Evolutionary conservation across 371 early-diverging fungal genomes (phyloP), one percentile per base, ranked within the genome.

Genomic region (Haplosporangium sp.): DNA sequence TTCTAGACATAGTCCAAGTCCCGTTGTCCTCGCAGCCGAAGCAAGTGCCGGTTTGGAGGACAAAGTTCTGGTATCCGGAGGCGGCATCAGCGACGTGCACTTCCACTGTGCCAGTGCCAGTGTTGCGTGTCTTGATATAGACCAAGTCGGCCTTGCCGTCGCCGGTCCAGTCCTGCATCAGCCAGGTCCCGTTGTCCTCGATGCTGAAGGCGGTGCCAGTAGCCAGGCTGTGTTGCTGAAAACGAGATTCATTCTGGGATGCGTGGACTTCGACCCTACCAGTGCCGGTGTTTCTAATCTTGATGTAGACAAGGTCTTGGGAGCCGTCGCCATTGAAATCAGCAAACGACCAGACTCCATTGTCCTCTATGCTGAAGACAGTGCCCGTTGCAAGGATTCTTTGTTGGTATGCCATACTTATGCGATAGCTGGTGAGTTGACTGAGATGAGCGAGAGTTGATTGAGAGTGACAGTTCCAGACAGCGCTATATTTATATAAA

Each of bases 111-210:
- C 43, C 54, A 53, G 62, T 51, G 51, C 51, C 54, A 53, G 62
- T 62, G 53, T 62, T 62, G 38, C 54, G 62, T 16, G 62, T 62
- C 53, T 62, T 51, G 23, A 62, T 62, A 20, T 62, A 62, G 52
- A 62, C 43, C 52, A 62, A 53, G 54, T 62, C 62, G 16, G 62
- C 62, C 62, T 62, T 62, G 52, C 62, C 62, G 53, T 62, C 62
- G 53, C 62, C 62, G 54, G 42, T 62, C 62, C 62, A 62, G 43
- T 62, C 62, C 54, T 62, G 62, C 62, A 62, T 62, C 51, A 62
- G 62, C 38, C 43, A 62, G 12, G 62, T 41, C 11, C 62, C 62
- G 62, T 53, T 53, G 23, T 62, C 54, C 38, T 62, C 53, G 21
- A 62, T 51, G 62, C 20, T 42, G 54, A 62, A 62, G 21, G 9